phyloP scores from a whole-genome alignment of 208 protist species.

The Leishmania major region DNA sequence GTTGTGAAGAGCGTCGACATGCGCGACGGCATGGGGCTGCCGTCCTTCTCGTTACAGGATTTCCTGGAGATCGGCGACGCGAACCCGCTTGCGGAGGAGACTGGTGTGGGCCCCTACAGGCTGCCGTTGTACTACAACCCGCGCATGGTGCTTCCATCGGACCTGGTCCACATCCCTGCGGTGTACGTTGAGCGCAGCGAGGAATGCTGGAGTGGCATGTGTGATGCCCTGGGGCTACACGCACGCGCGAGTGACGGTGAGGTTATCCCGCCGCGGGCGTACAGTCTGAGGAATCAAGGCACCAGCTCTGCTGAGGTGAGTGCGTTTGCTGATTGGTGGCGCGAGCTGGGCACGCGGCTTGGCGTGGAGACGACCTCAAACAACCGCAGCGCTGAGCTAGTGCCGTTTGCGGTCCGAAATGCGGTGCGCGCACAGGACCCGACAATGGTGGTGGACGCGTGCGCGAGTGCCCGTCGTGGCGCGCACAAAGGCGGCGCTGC shows the following conservation, averaged over 20 bases:
- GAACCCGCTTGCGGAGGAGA: slow-evolving; percentile 25
- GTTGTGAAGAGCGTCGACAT: not conserved
- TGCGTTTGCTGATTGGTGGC: slow-evolving; percentile 32
- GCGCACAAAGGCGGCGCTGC: slow-evolving; percentile 1
- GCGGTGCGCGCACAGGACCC: slow-evolving; percentile 46
- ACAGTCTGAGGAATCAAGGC: slow-evolving; percentile 8
- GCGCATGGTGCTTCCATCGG: slow-evolving; percentile 28
- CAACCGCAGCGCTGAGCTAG: slow-evolving; percentile 18
- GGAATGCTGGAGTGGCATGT: slow-evolving; percentile 40
- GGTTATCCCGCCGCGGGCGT: slow-evolving; percentile 17
- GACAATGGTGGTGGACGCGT: slow-evolving; percentile 16
- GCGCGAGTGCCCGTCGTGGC: not conserved
- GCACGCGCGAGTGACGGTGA: slow-evolving; percentile 1
- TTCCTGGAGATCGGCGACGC: slow-evolving; percentile 23
- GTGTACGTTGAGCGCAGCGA: slow-evolving; percentile 33
- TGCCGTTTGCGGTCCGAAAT: slow-evolving; percentile 35
- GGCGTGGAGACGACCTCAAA: slow-evolving; percentile 18
- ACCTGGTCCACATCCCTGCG: slow-evolving; percentile 43
- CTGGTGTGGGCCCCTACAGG: slow-evolving; percentile 8
- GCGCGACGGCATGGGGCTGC: not conserved
- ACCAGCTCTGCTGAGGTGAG: slow-evolving; percentile 11
- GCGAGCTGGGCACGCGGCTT: slow-evolving; percentile 7
- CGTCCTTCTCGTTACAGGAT: slow-evolving; percentile 32
- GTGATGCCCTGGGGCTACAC: slow-evolving; percentile 21
- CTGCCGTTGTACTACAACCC: slow-evolving; percentile 33